phyloP scores from a whole-genome alignment of 2,329 filamentous ascomycete genomes.

The Talaromyces islandicus region DNA sequence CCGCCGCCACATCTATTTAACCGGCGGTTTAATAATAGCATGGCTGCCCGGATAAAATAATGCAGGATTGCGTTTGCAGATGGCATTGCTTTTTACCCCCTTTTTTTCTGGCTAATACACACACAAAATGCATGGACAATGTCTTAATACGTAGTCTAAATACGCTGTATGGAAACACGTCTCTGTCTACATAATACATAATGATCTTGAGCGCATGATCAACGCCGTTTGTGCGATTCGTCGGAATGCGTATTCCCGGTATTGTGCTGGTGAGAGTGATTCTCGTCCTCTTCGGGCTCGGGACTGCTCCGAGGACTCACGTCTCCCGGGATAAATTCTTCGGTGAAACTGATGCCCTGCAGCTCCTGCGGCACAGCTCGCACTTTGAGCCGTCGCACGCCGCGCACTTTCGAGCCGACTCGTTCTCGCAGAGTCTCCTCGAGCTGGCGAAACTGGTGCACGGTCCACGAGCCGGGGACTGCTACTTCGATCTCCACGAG shows the following conservation, averaged over 20 bases:
- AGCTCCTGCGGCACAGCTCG: constrained; percentile 71
- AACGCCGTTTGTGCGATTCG: constrained; percentile 8
- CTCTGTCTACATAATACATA: background rate
- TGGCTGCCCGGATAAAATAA: background rate
- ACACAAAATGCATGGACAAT: background rate
- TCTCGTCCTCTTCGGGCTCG: constrained; percentile 48
- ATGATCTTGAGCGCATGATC: background rate
- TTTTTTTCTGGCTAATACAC: background rate
- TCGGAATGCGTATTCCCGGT: background rate
- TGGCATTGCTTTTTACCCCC: too few species aligned
- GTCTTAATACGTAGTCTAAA: background rate
- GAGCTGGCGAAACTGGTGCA: constrained; percentile 61
- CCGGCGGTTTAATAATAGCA: background rate
- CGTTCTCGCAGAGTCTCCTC: constrained; percentile 68
- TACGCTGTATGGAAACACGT: background rate
- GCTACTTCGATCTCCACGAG: constrained; percentile 83
- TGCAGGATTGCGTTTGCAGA: background rate
- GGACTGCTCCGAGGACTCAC: constrained; percentile 53
- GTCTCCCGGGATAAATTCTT: constrained; percentile 71
- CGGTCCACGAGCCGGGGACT: constrained; percentile 69
- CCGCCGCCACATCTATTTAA: background rate
- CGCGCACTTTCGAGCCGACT: constrained; percentile 71
- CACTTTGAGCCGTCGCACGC: constrained; percentile 75
- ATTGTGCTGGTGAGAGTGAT: constrained; percentile 20
- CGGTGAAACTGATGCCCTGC: constrained; percentile 54